Base-by-base conservation (phyloP, 192 early-diverging fungal species). In the Coemansia sp. region DNA sequence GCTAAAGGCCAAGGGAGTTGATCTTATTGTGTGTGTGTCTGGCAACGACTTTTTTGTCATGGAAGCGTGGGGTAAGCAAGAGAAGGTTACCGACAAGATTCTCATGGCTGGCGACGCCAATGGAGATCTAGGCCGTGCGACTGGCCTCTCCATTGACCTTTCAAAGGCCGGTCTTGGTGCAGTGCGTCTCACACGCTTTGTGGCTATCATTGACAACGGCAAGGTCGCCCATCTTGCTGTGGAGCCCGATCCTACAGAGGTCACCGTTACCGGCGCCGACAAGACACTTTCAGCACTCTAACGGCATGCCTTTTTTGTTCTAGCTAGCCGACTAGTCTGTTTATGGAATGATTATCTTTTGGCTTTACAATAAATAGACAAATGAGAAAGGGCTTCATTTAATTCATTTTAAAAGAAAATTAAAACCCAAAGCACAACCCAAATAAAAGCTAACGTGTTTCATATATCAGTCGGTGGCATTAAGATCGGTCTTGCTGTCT, bases 71-170 rank as follows among this genome's bases (percentile, higher is more conserved):
- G 86, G 71, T 40, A 77, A 77, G 68, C 45, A 61, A 37, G 50
- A 74, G 56, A 62, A 60, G 58, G 76, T 75, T 69, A 26, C 71
- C 21, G 68, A 64, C 72, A 69, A 65, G 61, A 77, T 84, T 49
- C 61, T 73, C 67, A 89, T 94, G 89, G 87, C 89, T 53, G 86
- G 90, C 26, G 92, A 94, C 65, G 91, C 88, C 43, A 90, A 88
- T 72, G 89, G 84, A 42, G 85, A 85, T 0, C 91, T 91, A 39
- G 82, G 85, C 43, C 81, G 78, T 21, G 87, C 88, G 11, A 85
- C 91, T 9, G 92, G 92, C 8, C 86, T 94, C 13, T 61, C 74
- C 13, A 56, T 79, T 70, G 91, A 91, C 48, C 76, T 91, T 40
- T 75, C 88, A 54, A 80, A 75, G 43, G 52, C 74, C 56, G 86